Evolutionary conservation across 495 filamentous ascomycete genomes (phyloP).

Genomic region (Penicillium psychrofluorescens): DNA sequence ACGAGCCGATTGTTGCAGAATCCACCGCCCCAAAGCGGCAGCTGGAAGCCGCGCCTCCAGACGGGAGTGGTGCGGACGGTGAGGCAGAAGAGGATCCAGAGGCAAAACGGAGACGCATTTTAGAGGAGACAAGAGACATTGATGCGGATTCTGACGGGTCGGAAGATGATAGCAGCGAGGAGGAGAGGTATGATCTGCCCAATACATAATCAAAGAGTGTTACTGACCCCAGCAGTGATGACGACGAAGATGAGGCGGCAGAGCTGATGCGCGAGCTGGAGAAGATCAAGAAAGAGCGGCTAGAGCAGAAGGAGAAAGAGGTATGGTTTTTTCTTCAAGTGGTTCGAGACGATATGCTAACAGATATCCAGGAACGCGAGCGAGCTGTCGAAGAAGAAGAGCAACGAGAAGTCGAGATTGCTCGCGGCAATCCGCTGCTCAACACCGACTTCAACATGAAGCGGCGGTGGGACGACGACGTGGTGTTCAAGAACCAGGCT

Average conservation of each 20-base stretch:
- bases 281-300: constrained; percentile 86
- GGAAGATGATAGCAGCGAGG: constrained; percentile 63
- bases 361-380: constrained; percentile 54
- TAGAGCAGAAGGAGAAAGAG: constrained; percentile 79
- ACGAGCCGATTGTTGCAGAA: constrained; percentile 28
- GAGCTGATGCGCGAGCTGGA: constrained; percentile 87
- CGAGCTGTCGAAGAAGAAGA: constrained; percentile 71
- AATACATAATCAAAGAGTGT: too few species aligned
- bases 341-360: constrained; percentile 4
- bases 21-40: constrained; percentile 55
- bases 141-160: constrained; percentile 80
- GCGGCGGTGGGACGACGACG: constrained; percentile 90
- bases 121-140: constrained; percentile 83
- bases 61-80: constrained; percentile 21
- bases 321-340: constrained; percentile 24
- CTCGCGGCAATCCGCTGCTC: constrained; percentile 83
- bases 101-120: constrained; percentile 75
- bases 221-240: constrained; percentile 27
- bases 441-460: constrained; percentile 53
- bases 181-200: constrained; percentile 45
- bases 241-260: constrained; percentile 82
- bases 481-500: constrained; percentile 99
- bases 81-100: constrained; percentile 65
- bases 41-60: constrained; percentile 43
- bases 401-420: constrained; percentile 79